These are phyloP conservation scores for Backusella tuberculispora DNA, from an alignment of 192 early-diverging fungal genomes.

Conservation along the genomic window DNA sequence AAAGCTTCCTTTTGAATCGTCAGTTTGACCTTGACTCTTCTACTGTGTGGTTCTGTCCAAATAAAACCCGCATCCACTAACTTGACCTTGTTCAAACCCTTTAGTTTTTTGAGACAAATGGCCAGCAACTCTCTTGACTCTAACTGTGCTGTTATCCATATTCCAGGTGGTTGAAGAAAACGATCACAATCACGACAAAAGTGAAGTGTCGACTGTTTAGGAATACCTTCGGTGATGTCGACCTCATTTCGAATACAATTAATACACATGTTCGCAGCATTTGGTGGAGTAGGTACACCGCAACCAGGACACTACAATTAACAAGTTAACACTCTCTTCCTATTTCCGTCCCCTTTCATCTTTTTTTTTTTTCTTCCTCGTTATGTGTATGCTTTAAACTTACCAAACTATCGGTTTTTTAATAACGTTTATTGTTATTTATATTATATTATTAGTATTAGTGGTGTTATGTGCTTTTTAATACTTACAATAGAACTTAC, in stretches of 20 bases:
- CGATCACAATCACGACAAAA: slow-evolving; percentile 98
- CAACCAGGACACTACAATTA: slow-evolving; percentile 55
- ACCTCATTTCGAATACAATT: slow-evolving; percentile 97
- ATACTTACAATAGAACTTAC: neutral
- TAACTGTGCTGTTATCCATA: slow-evolving; percentile 87
- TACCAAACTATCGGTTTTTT: slow-evolving; percentile 13
- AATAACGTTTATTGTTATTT: neutral
- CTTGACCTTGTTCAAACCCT: slow-evolving; percentile 89
- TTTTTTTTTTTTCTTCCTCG: neutral
- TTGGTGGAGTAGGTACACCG: slow-evolving; percentile 92
- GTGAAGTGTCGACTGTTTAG: slow-evolving; percentile 95
- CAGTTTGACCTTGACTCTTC: slow-evolving; percentile 95
- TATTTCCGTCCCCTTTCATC: neutral
- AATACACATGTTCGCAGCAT: slow-evolving; percentile 98
- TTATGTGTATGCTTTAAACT: neutral
- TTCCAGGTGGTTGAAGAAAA: slow-evolving; percentile 92
- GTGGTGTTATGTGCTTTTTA: neutral
- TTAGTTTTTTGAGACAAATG: slow-evolving; percentile 91
- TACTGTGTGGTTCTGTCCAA: slow-evolving; percentile 92
- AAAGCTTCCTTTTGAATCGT: slow-evolving; percentile 99
- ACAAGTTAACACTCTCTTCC: neutral
- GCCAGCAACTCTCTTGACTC: slow-evolving; percentile 91
- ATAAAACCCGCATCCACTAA: slow-evolving; percentile 97
- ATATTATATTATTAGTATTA: neutral
- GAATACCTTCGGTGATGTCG: slow-evolving; percentile 98